Conservation (phyloP, 176 grass and related monocot genomes). For the Chloris gayana region DNA sequence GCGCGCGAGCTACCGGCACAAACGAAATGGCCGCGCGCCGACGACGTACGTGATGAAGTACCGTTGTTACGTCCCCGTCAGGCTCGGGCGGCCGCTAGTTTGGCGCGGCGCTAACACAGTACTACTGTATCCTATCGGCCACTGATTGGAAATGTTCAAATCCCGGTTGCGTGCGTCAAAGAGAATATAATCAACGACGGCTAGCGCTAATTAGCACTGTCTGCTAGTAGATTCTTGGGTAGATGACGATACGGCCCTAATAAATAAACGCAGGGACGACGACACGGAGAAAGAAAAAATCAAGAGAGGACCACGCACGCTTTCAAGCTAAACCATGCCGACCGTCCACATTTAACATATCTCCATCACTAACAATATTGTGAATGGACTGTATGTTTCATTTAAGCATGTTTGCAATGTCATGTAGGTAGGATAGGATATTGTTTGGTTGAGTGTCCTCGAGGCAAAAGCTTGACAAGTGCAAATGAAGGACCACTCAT, state of each 20-base stretch:
- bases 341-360: neutral
- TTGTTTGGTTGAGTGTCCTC: neutral
- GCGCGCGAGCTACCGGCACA: neutral
- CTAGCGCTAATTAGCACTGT: neutral
- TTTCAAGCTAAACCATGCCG: slow-evolving; percentile 2
- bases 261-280: neutral
- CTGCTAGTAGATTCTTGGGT: neutral
- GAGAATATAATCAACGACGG: neutral
- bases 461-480: slow-evolving; percentile 6
- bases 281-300: neutral
- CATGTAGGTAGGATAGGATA: neutral
- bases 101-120: neutral
- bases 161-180: neutral
- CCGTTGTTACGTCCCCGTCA: slow-evolving; percentile 42
- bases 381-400: neutral
- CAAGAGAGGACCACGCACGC: neutral
- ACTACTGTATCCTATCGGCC: neutral
- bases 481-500: neutral
- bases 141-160: slow-evolving; percentile 22
- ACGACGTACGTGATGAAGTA: neutral
- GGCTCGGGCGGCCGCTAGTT: slow-evolving; percentile 6
- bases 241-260: neutral
- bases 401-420: neutral
- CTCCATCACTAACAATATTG: neutral
- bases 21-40: neutral